Conservation (phyloP, 139 green algal genomes). For the Chlorella sorokiniana region DNA sequence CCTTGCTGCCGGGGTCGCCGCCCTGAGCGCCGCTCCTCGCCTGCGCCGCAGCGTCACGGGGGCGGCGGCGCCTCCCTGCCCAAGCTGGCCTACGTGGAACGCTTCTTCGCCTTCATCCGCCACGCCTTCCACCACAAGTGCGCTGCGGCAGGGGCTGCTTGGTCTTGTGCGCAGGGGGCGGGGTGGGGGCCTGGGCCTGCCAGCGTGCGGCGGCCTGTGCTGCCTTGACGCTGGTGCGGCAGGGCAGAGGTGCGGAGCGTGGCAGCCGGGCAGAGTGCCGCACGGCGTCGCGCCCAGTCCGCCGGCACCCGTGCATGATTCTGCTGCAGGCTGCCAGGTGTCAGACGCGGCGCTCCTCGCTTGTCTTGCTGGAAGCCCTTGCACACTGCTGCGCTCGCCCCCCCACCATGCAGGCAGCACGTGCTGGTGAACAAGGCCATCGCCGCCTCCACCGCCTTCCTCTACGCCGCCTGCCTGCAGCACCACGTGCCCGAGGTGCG, state of each 20-base stretch:
- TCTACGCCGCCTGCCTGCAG: slow-evolving; percentile 12
- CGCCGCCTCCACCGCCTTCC: slow-evolving; percentile 10
- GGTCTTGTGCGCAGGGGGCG: not conserved
- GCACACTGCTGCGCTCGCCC: too few relatives aligned
- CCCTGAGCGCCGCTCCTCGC: not conserved
- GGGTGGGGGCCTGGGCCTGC: not conserved
- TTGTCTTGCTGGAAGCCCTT: too few relatives aligned
- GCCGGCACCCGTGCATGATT: too few relatives aligned
- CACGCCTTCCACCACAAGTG: slow-evolving; percentile 2
- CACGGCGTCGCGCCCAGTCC: too few relatives aligned
- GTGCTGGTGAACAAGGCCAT: slow-evolving; percentile 17
- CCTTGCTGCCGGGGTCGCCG: not conserved
- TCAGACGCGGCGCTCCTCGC: too few relatives aligned
- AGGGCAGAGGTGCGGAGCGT: too few relatives aligned
- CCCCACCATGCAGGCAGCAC: slow-evolving; percentile 7
- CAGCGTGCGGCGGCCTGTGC: too few relatives aligned
- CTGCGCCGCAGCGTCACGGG: slow-evolving; percentile 9
- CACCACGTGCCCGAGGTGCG: slow-evolving; percentile 15
- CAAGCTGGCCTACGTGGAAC: not conserved
- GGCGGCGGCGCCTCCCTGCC: slow-evolving; percentile 4
- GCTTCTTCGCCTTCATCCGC: slow-evolving; percentile 18
- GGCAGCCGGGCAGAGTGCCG: too few relatives aligned
- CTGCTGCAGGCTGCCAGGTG: too few relatives aligned
- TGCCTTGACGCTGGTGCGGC: too few relatives aligned
- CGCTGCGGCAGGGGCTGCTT: not conserved